phyloP scores from a whole-genome alignment of 148 eudicot species.

The Rhododendron ferrugineum region DNA sequence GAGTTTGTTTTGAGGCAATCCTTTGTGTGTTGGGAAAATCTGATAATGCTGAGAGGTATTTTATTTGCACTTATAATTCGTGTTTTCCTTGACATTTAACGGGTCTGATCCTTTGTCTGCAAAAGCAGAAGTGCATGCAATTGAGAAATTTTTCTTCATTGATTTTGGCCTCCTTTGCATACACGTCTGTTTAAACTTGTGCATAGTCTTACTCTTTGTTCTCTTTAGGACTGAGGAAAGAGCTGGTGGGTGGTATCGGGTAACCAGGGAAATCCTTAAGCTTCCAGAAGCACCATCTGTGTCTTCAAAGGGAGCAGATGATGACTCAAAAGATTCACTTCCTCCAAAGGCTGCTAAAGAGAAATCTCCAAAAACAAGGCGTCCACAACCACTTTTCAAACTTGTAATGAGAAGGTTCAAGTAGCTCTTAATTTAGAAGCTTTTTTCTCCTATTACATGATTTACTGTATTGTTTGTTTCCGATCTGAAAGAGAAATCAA shows the following conservation, averaged over 20 bases:
- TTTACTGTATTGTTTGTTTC: neutral
- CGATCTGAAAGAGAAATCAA: neutral
- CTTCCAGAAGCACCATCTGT: constrained; percentile 89
- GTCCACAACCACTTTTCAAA: constrained; percentile 93
- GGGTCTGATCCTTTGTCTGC: neutral
- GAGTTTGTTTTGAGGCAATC: constrained; percentile 98
- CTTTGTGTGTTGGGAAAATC: constrained; percentile 84
- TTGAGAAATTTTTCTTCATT: neutral
- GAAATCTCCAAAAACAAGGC: constrained; percentile 71
- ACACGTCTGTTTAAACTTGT: neutral
- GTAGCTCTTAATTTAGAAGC: constrained; percentile 1
- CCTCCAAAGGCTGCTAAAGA: constrained; percentile 70
- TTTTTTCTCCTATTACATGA: neutral
- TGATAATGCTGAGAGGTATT: constrained; percentile 85
- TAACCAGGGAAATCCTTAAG: constrained; percentile 90
- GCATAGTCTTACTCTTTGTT: constrained; percentile 14
- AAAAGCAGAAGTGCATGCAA: constrained; percentile 1
- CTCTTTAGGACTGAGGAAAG: constrained; percentile 76
- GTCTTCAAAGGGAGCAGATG: constrained; percentile 53
- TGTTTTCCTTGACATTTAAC: neutral
- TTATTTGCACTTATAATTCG: neutral
- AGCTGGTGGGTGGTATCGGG: constrained; percentile 97
- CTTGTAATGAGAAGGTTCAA: constrained; percentile 95
- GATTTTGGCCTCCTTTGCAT: neutral
- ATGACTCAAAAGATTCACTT: constrained; percentile 51